Evolutionary conservation across 495 filamentous ascomycete genomes (phyloP).

Genomic region (Neurospora tetrasperma): DNA sequence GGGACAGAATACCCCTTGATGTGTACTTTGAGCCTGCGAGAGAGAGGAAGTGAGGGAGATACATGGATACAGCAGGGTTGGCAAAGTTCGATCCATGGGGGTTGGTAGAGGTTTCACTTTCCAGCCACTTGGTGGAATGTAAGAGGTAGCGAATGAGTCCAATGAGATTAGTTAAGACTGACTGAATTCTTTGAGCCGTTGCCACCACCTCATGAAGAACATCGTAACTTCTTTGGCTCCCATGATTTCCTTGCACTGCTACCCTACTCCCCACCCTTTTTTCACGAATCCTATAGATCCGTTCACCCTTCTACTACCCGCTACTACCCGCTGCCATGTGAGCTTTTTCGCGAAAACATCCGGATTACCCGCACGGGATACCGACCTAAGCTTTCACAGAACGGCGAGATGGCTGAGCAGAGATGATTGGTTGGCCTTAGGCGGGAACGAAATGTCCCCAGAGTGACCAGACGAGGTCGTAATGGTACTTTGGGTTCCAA

Average conservation of each 20-base stretch:
- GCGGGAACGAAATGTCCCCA: not conserved
- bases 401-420: not conserved
- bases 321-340: not conserved
- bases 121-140: not conserved
- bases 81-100: not conserved
- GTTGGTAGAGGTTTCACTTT: not conserved
- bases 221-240: not conserved
- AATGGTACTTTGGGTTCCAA: not conserved
- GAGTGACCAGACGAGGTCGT: not conserved
- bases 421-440: not conserved
- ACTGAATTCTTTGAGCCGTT: not conserved
- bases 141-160: not conserved
- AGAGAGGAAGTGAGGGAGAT: not conserved
- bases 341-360: not conserved
- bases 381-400: not conserved
- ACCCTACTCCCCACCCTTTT: not conserved
- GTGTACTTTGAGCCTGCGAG: slow-evolving; percentile 20
- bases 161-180: not conserved
- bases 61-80: not conserved
- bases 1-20: slow-evolving; percentile 26
- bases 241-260: not conserved
- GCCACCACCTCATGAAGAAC: not conserved
- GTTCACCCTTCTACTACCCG: not conserved
- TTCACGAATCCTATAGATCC: not conserved
- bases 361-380: not conserved